phyloP scores from a whole-genome alignment of 164 flowering plant genomes.

The Paratinospora sagittata region DNA sequence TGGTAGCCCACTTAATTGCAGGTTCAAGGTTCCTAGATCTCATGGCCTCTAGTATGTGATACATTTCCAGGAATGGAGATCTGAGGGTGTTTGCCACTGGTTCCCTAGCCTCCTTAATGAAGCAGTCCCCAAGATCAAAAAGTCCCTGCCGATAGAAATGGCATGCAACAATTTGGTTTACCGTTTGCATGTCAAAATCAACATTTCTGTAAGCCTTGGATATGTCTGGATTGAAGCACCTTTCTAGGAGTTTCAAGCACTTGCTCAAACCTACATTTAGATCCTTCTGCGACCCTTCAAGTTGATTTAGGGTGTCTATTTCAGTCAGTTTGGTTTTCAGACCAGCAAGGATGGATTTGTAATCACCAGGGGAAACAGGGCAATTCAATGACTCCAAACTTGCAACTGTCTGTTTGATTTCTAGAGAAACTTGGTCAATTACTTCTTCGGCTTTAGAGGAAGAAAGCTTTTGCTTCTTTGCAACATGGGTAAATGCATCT shows the following conservation, averaged over 20 bases:
- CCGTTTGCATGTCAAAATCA: conserved; percentile 49
- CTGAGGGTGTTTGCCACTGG: conserved; percentile 36
- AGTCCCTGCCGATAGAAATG: conserved; percentile 72
- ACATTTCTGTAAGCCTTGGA: conserved; percentile 71
- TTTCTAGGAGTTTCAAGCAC: conserved; percentile 63
- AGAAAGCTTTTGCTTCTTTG: conserved; percentile 77
- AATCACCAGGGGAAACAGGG: conserved; percentile 20
- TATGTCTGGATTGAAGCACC: conserved; percentile 63
- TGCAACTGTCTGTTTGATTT: conserved; percentile 47
- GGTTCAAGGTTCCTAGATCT: conserved; percentile 52
- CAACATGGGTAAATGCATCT: conserved; percentile 78
- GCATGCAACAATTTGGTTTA: conserved; percentile 62
- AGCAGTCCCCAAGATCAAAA: conserved; percentile 70
- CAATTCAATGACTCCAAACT: conserved; percentile 33
- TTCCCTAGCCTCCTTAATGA: conserved; percentile 50
- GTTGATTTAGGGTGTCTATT: conserved; percentile 39
- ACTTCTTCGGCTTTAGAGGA: conserved; percentile 60
- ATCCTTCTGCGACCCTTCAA: conserved; percentile 69
- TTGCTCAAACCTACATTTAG: conserved; percentile 56
- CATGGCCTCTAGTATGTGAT: conserved; percentile 63
- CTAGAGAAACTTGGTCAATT: conserved; percentile 50
- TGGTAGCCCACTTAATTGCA: conserved; percentile 59
- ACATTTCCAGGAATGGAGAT: conserved; percentile 56
- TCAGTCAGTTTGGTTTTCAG: conserved; percentile 44
- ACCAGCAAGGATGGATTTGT: conserved; percentile 37